Base-by-base conservation (phyloP, 768 basidiomycete genomes). In the Ramaria sp. region DNA sequence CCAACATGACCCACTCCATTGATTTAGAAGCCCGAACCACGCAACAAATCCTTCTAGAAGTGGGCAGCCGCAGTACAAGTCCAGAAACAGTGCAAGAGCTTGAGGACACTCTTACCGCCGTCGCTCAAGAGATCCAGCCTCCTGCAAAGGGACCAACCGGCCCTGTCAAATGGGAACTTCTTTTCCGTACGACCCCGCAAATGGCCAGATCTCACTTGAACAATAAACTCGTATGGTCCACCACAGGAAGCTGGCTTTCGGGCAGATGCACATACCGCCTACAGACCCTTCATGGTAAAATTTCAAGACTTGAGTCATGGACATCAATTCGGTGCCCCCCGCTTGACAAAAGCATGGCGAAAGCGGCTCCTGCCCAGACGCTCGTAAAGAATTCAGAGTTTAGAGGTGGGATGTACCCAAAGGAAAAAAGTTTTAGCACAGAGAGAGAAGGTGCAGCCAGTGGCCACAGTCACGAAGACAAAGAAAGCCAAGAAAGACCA, bases 161-260 rank as follows among this genome's bases (percentile, higher is more conserved):
- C 64, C 71, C 1, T 49, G 60, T 6, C 69, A 61, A 59, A 0
- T 88, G 82, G 73, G 61, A 67, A 30, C 76, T 87, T 56, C 83
- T 78, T 58, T 67, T 80, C 87, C 61, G 81, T 87, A 22, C 79
- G 83, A 6, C 86, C 86, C 0, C 80, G 73, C 55, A 81, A 80
- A 58, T 84, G 77, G 73, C 68, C 73, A 0, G 69, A 69, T 27
- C 69, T 83, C 25, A 68, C 69, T 77, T 28, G 48, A 67, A 1
- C 77, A 81, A 43, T 73, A 77, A 4, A 68, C 67, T 7, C 60
- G 57, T n/a, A 68, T 87, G 64, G 73, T 77, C 7, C 73, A 77
- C 38, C 68, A 71, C 25, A 82, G 78, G 1, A 73, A 81, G 44
- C 58, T 67, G 15, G 74, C 68, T 0, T 72, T 83, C 34, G 64